Conservation (phyloP, 768 basidiomycete species). For the Agrocybe pediades region DNA sequence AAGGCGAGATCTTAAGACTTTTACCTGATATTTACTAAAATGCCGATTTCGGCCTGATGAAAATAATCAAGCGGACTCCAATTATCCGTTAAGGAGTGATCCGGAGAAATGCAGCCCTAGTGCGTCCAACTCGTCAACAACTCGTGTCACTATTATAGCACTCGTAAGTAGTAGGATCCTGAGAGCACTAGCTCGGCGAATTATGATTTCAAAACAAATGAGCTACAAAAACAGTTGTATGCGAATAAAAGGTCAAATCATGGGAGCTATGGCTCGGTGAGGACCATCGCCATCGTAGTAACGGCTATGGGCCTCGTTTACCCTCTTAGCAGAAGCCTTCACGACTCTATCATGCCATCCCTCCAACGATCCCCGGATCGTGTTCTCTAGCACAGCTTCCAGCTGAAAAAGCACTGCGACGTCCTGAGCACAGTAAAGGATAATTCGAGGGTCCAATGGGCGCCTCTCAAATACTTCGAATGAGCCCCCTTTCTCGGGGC, state of each 20-base stretch:
- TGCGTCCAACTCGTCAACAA: too few species aligned
- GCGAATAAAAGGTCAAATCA: conserved; percentile 10
- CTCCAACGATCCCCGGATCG: conserved; percentile 6
- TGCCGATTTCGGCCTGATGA: too few species aligned
- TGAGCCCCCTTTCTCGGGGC: conserved; percentile 29
- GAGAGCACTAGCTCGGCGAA: too few species aligned
- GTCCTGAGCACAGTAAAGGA: conserved; percentile 31
- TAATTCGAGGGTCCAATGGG: conserved; percentile 24
- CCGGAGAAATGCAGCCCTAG: too few species aligned
- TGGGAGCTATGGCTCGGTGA: conserved; percentile 18
- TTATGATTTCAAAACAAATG: too few species aligned
- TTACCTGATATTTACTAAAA: too few species aligned
- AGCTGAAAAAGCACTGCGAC: conserved; percentile 28
- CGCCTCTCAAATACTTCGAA: conserved; percentile 28
- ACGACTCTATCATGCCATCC: conserved; percentile 14
- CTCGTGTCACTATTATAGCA: too few species aligned
- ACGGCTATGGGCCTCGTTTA: conserved; percentile 14
- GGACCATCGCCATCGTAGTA: conserved; percentile 6
- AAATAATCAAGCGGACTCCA: too few species aligned
- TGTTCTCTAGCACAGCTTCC: conserved; percentile 13
- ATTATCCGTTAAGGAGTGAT: too few species aligned
- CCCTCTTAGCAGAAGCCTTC: conserved; percentile 10
- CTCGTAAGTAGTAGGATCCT: too few species aligned
- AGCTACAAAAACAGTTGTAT: too few species aligned
- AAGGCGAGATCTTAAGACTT: too few species aligned